Conservation (phyloP, 2,329 filamentous ascomycete genomes). For the Colletotrichum tamarilloi region DNA sequence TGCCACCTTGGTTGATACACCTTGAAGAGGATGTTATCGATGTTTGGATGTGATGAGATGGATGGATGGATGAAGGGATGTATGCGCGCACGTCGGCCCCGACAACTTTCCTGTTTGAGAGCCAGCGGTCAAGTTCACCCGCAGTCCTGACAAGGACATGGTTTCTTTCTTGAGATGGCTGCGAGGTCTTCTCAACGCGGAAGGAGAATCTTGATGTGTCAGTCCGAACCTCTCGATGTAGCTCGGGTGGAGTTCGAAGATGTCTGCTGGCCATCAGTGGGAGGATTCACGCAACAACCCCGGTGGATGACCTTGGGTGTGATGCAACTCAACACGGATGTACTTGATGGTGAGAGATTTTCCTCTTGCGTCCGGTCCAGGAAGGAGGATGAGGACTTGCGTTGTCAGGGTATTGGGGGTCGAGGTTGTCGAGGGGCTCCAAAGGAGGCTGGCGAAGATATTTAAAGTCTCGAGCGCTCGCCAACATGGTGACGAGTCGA, state of each 20-base stretch:
- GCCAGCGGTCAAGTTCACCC: not conserved
- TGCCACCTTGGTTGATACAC: not conserved
- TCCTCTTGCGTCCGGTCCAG: conserved; percentile 13
- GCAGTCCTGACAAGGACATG: conserved; percentile 19
- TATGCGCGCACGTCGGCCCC: conserved; percentile 3
- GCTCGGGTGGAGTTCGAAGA: conserved; percentile 12
- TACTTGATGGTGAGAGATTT: conserved; percentile 15
- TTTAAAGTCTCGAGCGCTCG: conserved; percentile 25
- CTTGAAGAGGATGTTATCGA: not conserved
- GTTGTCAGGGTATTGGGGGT: not conserved
- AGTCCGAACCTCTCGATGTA: not conserved
- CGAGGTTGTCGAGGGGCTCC: not conserved
- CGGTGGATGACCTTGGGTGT: conserved; percentile 3
- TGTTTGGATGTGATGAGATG: not conserved
- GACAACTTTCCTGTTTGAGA: conserved; percentile 23
- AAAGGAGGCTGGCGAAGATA: conserved; percentile 16
- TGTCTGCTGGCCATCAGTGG: not conserved
- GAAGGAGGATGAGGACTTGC: not conserved
- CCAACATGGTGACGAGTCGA: not conserved
- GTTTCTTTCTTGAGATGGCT: not conserved
- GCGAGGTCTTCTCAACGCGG: conserved; percentile 10
- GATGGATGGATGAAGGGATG: not conserved
- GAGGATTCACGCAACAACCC: conserved; percentile 5
- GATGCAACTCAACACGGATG: conserved; percentile 30
- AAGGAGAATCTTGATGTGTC: conserved; percentile 7